phyloP scores from a whole-genome alignment of 441 rosid species.

The Adansonia gregorii region DNA sequence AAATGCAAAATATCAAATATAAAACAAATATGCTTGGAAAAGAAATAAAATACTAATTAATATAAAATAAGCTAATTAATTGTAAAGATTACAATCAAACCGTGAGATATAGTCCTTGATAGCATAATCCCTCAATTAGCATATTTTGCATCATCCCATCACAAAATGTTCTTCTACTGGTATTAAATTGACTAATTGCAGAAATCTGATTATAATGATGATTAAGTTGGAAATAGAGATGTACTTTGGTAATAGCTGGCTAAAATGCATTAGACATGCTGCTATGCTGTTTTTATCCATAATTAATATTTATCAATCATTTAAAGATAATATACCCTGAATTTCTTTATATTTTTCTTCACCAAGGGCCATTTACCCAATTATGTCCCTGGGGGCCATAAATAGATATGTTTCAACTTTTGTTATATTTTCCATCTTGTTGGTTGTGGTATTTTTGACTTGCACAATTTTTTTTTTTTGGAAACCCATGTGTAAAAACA shows the following conservation, averaged over 20 bases:
- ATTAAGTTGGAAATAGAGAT: not conserved
- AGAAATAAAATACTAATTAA: not conserved
- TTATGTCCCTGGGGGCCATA: not conserved
- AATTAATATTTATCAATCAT: not conserved
- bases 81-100: not conserved
- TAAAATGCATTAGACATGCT: not conserved
- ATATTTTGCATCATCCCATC: not conserved
- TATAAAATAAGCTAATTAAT: not conserved
- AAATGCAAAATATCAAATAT: constrained; percentile 7
- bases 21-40: not conserved
- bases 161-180: not conserved
- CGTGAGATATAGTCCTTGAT: not conserved
- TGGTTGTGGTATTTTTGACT: not conserved
- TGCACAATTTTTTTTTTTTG: not conserved
- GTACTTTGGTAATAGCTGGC: not conserved
- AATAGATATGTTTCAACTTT: not conserved
- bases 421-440: not conserved
- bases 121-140: not conserved
- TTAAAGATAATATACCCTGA: not conserved
- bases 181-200: not conserved
- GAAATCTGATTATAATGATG: constrained; percentile 10
- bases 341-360: not conserved
- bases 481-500: not conserved
- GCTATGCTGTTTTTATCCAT: not conserved
- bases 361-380: not conserved